Base-by-base conservation (phyloP, 164 flowering plant genomes). In the Cinnamomum micranthum region DNA sequence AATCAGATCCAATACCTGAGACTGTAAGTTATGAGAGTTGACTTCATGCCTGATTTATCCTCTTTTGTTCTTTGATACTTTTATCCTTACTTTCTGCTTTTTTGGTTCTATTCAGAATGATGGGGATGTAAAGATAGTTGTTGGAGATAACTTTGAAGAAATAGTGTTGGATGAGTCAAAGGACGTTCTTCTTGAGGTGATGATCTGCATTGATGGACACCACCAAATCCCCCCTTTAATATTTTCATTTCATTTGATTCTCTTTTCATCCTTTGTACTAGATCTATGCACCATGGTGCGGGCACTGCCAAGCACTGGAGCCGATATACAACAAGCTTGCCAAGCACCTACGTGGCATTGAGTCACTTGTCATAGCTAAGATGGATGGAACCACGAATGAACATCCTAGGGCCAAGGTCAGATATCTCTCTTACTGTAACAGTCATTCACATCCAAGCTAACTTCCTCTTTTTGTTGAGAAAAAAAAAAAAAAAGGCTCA, bases 211-310 rank as follows among this genome's bases (percentile, higher is more conserved):
- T 1, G 20, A 35, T 20, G 22, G 23, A 9, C 71, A 19, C 7
- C 7, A 11, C 14, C 31, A 23, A n/a, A 64, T 3, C 67, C 67
- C 28, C 17, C 25, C 13, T 64, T 64, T 64, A 11, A 23, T 9
- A 64, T 25, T n/a, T 64, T 64, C 25, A 2, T 64, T 23, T 25
- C 59, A 14, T 71, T 19, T 74, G 4, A 66, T 78, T 68, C 19
- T 23, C 55, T 41, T 77, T 10, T 9, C 17, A 72, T 68, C n/a
- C 67, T 73, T 55, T 60, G 31, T 55, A 67, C 51, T 84, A 96
- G 99, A 88, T 96, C 68, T 94, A 91, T 87, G 99, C 99, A 74
- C 97, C 98, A 20, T 96, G 99, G 98, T 96, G 98, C 84, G 94
- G 95, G n/a, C 99, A 96, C 76, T 96, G 99, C 85, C 95, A 88